Evolutionary conservation across 768 basidiomycete genomes (phyloP).

Genomic region (Arthromyces matolae): DNA sequence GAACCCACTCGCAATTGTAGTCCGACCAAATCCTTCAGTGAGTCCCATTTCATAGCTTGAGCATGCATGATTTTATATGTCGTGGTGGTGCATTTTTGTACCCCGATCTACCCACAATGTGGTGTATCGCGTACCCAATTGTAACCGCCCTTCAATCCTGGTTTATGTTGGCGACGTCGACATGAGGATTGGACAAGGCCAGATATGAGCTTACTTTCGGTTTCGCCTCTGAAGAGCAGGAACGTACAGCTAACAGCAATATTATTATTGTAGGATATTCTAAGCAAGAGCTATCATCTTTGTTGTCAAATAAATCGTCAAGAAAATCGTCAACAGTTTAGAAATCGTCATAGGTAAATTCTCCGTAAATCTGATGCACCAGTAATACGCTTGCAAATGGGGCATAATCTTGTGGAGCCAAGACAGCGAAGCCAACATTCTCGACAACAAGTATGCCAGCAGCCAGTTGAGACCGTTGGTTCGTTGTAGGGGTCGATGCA

Average conservation of each 20-base stretch:
- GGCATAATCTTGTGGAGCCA: slow-evolving; percentile 77
- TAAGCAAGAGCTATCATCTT: too few relatives aligned
- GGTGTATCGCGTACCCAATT: slow-evolving; percentile 19
- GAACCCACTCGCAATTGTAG: not conserved
- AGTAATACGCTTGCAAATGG: slow-evolving; percentile 86
- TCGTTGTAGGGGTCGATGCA: slow-evolving; percentile 77
- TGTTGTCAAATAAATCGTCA: too few relatives aligned
- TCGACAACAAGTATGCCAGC: slow-evolving; percentile 84
- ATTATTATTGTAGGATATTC: not conserved
- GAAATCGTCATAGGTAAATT: slow-evolving; percentile 68
- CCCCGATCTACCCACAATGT: slow-evolving; percentile 25
- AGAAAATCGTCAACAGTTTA: too few relatives aligned
- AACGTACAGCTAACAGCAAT: slow-evolving; percentile 11
- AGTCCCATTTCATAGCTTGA: not conserved
- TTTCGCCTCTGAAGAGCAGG: not conserved
- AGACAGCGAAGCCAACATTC: slow-evolving; percentile 85
- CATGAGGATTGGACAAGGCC: slow-evolving; percentile 76
- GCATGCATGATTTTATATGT: slow-evolving; percentile 55
- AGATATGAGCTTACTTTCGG: slow-evolving; percentile 63
- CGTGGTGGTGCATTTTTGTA: slow-evolving; percentile 56
- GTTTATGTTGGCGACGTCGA: slow-evolving; percentile 43
- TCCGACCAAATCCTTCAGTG: slow-evolving; percentile 14
- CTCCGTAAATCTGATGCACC: slow-evolving; percentile 69
- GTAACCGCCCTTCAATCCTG: slow-evolving; percentile 49
- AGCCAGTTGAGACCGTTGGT: slow-evolving; percentile 77